phyloP scores from a whole-genome alignment of 345 rosid species.

The Brassica cretica region DNA sequence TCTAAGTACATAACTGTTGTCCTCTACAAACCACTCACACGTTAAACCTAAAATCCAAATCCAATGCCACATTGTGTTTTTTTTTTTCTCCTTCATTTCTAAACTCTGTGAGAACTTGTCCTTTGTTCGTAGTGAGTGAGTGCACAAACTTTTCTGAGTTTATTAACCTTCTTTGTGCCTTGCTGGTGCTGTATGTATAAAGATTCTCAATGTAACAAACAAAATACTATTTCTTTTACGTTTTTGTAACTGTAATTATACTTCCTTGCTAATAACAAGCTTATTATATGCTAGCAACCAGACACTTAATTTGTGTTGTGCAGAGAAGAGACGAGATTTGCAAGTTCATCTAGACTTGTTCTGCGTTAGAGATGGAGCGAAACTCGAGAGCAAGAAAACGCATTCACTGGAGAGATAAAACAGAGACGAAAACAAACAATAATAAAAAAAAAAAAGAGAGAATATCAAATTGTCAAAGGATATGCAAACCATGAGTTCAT shows the following conservation, averaged over 20 bases:
- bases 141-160: conserved; percentile 30
- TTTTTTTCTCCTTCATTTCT: background rate
- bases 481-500: conserved; percentile 27
- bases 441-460: background rate
- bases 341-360: conserved; percentile 30
- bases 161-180: conserved; percentile 1
- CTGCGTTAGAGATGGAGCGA: conserved; percentile 21
- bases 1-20: conserved; percentile 90
- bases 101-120: background rate
- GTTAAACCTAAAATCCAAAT: conserved; percentile 39
- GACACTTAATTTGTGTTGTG: conserved; percentile 24
- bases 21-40: conserved; percentile 74
- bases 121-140: conserved; percentile 34
- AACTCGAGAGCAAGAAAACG: background rate
- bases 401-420: background rate
- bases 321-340: conserved; percentile 43
- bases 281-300: background rate
- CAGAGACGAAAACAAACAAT: background rate
- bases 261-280: background rate
- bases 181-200: conserved; percentile 30
- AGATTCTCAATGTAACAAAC: conserved; percentile 30
- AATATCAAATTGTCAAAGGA: conserved; percentile 15
- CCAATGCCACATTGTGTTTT: conserved; percentile 9
- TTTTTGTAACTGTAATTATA: background rate
- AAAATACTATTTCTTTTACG: background rate